These are phyloP conservation scores for Rhizopus arrhizus DNA, from an alignment of 371 early-diverging fungal genomes.

Conservation along the genomic window DNA sequence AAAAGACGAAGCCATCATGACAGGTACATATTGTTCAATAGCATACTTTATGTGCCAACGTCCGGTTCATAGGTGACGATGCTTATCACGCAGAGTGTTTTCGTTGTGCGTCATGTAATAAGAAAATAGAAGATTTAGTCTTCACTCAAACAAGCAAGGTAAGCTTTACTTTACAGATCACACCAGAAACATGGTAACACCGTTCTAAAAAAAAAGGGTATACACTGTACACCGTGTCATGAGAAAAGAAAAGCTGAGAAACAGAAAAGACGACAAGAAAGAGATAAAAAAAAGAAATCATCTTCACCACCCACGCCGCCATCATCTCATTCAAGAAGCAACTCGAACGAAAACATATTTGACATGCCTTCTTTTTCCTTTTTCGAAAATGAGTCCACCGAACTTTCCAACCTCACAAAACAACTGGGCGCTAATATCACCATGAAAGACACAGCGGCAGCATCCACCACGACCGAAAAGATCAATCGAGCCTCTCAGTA, in stretches of 20 bases:
- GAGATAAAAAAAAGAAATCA: slow-evolving; percentile 17
- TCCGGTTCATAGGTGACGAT: slow-evolving; percentile 60
- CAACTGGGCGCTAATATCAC: slow-evolving; percentile 39
- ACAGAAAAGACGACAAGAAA: slow-evolving; percentile 39
- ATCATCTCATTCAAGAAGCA: slow-evolving; percentile 38
- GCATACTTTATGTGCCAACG: not conserved
- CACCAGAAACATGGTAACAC: not conserved
- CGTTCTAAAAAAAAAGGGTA: slow-evolving; percentile 28
- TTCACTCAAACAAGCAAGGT: slow-evolving; percentile 81
- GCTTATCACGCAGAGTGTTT: slow-evolving; percentile 86
- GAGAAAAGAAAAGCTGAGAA: slow-evolving; percentile 41
- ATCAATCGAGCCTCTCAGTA: slow-evolving; percentile 29
- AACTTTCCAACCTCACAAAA: slow-evolving; percentile 46
- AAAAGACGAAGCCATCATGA: slow-evolving; percentile 85
- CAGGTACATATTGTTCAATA: slow-evolving; percentile 48
- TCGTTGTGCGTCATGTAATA: slow-evolving; percentile 70
- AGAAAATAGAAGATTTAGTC: slow-evolving; percentile 75
- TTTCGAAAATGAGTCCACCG: slow-evolving; percentile 52
- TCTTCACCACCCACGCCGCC: slow-evolving; percentile 30
- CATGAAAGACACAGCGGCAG: slow-evolving; percentile 7
- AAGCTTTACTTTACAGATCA: not conserved
- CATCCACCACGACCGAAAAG: slow-evolving; percentile 19
- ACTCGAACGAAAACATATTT: slow-evolving; percentile 16
- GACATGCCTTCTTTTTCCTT: slow-evolving; percentile 39
- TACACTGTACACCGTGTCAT: slow-evolving; percentile 52